Conservation (phyloP, 768 basidiomycete genomes). For the Trametes cingulata region DNA sequence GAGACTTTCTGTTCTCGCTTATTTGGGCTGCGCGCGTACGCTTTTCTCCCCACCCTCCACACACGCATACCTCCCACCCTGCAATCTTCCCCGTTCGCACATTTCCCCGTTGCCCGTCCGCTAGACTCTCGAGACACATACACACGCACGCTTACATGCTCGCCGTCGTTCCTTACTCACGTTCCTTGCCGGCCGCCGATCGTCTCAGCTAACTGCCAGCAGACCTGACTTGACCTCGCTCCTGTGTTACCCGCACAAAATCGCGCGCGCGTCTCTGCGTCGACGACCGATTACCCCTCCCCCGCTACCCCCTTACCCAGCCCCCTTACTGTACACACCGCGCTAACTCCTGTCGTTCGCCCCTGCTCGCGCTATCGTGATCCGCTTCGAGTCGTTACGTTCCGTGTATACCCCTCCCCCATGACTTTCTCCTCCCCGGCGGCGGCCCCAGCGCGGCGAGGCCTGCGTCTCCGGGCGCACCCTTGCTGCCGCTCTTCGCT, state of each 20-base stretch:
- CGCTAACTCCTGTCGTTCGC: constrained; percentile 9
- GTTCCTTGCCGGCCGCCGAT: not conserved
- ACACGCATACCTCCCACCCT: not conserved
- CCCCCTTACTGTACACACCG: constrained; percentile 1
- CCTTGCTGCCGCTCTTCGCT: not conserved
- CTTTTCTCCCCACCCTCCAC: not conserved
- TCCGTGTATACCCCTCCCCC: not conserved
- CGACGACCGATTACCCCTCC: not conserved
- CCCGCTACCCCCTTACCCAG: not conserved
- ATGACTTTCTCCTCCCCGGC: not conserved
- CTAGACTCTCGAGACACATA: not conserved
- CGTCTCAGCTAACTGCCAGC: not conserved
- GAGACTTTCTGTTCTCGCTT: not conserved
- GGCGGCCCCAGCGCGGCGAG: not conserved
- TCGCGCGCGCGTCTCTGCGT: not conserved
- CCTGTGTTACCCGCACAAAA: not conserved
- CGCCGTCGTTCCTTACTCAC: constrained; percentile 3
- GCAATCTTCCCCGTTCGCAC: not conserved
- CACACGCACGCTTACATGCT: not conserved
- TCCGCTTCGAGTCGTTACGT: not conserved
- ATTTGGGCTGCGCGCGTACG: constrained; percentile 2
- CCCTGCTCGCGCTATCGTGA: constrained; percentile 13
- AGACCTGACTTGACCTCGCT: not conserved
- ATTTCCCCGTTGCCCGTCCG: not conserved
- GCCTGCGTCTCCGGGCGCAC: not conserved